phyloP scores from a whole-genome alignment of 768 basidiomycete species.

The Leccinum imitatum region DNA sequence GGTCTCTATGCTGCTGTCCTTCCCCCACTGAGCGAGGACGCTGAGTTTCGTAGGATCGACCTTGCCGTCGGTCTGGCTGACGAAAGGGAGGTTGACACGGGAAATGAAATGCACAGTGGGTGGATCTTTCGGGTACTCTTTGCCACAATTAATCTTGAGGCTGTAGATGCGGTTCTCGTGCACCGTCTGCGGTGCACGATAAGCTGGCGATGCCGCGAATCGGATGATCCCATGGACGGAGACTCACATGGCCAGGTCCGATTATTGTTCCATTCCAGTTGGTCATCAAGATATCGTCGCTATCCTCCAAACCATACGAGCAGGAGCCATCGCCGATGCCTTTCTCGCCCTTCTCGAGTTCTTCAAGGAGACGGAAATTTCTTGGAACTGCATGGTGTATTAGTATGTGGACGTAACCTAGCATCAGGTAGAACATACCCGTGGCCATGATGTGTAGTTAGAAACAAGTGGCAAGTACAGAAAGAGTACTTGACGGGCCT shows the following conservation, averaged over 20 bases:
- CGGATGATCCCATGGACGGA: background rate
- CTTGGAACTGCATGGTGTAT: constrained; percentile 72
- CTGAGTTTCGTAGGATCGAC: constrained; percentile 73
- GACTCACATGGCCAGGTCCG: constrained; percentile 91
- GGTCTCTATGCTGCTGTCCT: constrained; percentile 79
- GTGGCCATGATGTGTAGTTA: constrained; percentile 46
- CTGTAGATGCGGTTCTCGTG: constrained; percentile 99
- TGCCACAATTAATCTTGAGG: constrained; percentile 84
- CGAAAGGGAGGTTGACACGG: constrained; percentile 92
- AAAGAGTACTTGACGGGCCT: background rate
- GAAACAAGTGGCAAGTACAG: constrained; percentile 9
- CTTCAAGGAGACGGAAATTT: constrained; percentile 95
- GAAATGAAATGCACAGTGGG: constrained; percentile 86
- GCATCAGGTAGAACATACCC: constrained; percentile 36
- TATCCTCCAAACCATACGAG: constrained; percentile 93
- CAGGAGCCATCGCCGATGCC: constrained; percentile 98
- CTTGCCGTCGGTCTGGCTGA: constrained; percentile 68
- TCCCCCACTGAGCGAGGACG: constrained; percentile 73
- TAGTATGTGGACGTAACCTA: background rate
- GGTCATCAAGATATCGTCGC: constrained; percentile 96
- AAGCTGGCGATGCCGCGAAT: constrained; percentile 16
- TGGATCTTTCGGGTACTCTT: constrained; percentile 70
- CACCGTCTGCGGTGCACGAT: constrained; percentile 62
- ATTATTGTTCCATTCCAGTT: constrained; percentile 99
- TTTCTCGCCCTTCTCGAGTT: constrained; percentile 99